Evolutionary conservation across 306 rosid genomes (phyloP).

Genomic region (Glycine soja): DNA sequence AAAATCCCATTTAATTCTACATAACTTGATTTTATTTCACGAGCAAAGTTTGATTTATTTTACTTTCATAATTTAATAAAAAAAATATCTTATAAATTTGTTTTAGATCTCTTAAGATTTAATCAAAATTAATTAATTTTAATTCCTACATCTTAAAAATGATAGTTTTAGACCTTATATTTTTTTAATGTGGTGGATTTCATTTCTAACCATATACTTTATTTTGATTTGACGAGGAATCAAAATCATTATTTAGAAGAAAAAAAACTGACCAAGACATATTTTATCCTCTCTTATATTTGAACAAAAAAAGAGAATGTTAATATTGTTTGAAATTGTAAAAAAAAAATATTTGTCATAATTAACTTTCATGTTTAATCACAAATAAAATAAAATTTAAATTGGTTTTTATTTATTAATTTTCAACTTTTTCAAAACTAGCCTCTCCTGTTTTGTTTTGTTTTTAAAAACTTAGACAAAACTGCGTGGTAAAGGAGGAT

Average conservation of each 20-base stretch:
- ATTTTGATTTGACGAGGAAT: not conserved
- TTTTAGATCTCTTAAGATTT: not conserved
- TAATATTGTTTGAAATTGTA: not conserved
- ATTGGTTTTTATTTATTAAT: not conserved
- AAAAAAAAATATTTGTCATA: not conserved
- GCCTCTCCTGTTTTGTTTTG: not conserved
- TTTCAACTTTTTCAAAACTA: not conserved
- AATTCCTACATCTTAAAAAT: not conserved
- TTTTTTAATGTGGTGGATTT: not conserved
- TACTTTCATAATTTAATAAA: not conserved
- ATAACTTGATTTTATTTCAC: too few relatives aligned
- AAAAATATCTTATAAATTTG: too few relatives aligned
- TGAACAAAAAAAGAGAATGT: conserved; percentile 10
- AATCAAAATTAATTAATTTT: not conserved
- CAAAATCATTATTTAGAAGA: not conserved
- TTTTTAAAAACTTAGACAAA: not conserved
- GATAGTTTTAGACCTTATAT: not conserved
- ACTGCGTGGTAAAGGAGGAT: conserved; percentile 18
- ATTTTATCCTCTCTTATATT: not conserved
- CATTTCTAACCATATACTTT: not conserved
- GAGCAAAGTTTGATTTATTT: not conserved
- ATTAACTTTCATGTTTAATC: not conserved
- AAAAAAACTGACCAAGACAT: too few relatives aligned
- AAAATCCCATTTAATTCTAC: too few relatives aligned
- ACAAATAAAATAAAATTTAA: not conserved